These are phyloP conservation scores for Daldinia eschscholtzii DNA, from an alignment of 2,329 filamentous ascomycete species.

Conservation along the genomic window DNA sequence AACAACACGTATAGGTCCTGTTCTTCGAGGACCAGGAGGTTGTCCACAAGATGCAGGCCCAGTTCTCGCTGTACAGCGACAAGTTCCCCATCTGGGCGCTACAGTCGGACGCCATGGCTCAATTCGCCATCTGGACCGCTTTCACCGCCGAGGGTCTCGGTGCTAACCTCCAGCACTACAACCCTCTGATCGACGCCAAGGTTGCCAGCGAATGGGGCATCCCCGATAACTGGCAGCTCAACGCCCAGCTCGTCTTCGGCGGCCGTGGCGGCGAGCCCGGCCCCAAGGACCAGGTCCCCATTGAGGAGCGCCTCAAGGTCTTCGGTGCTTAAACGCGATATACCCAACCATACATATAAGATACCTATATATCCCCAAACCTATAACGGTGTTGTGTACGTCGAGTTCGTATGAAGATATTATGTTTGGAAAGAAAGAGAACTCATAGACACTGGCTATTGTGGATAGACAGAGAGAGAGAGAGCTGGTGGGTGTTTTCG, in stretches of 20 bases:
- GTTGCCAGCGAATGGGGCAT: slow-evolving; percentile 77
- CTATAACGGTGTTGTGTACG: slow-evolving; percentile 19
- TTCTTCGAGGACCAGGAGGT: slow-evolving; percentile 85
- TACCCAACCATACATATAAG: not conserved
- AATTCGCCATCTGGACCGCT: slow-evolving; percentile 83
- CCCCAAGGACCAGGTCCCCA: slow-evolving; percentile 73
- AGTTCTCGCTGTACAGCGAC: slow-evolving; percentile 80
- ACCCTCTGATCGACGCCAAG: slow-evolving; percentile 83
- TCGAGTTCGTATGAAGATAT: slow-evolving; percentile 11
- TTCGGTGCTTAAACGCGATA: slow-evolving; percentile 62
- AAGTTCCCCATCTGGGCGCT: slow-evolving; percentile 82
- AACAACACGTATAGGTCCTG: slow-evolving; percentile 66
- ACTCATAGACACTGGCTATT: slow-evolving; percentile 22
- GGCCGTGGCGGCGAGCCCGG: slow-evolving; percentile 67
- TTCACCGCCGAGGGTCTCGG: slow-evolving; percentile 87
- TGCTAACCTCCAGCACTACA: slow-evolving; percentile 94
- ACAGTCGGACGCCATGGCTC: slow-evolving; percentile 85
- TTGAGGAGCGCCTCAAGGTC: slow-evolving; percentile 76
- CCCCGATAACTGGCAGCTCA: slow-evolving; percentile 79
- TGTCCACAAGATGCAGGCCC: slow-evolving; percentile 74
- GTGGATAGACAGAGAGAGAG: slow-evolving; percentile 19
- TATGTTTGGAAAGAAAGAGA: slow-evolving; percentile 20
- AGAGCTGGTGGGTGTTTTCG: not conserved
- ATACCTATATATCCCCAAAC: slow-evolving; percentile 6
- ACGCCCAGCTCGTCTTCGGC: slow-evolving; percentile 89